These are phyloP conservation scores for Umbelopsis sp. DNA, from an alignment of 192 early-diverging fungal species.

Conservation along the genomic window DNA sequence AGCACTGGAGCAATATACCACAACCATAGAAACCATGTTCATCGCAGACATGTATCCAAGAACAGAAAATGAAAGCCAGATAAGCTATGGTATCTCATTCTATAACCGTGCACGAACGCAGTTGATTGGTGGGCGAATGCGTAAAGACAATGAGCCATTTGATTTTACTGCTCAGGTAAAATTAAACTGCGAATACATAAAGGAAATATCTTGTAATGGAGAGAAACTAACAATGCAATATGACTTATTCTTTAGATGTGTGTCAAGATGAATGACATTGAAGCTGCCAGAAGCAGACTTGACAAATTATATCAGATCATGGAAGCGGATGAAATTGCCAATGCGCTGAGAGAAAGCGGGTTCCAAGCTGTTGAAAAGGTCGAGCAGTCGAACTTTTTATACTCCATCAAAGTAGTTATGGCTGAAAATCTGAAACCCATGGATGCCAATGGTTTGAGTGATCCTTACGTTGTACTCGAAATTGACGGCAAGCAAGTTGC, in stretches of 20 bases:
- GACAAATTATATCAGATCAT: constrained; percentile 57
- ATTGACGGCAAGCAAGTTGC: constrained; percentile 45
- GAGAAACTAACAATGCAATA: no score
- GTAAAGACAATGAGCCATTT: constrained; percentile 30
- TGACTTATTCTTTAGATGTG: constrained; percentile 44
- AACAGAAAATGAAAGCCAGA: background rate
- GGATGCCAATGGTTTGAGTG: constrained; percentile 59
- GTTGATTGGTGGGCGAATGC: constrained; percentile 20
- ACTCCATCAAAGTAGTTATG: constrained; percentile 70
- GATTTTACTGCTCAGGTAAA: constrained; percentile 55
- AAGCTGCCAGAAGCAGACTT: constrained; percentile 49
- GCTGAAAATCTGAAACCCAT: constrained; percentile 65
- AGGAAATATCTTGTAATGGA: background rate
- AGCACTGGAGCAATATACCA: constrained; percentile 64
- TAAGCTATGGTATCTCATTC: constrained; percentile 2
- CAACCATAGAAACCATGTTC: constrained; percentile 50
- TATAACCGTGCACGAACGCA: constrained; percentile 29
- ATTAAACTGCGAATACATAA: background rate
- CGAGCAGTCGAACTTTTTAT: constrained; percentile 46
- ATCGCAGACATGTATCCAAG: constrained; percentile 42
- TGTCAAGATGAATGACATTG: constrained; percentile 60
- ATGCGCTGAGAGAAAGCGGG: constrained; percentile 42
- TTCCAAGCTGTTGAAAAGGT: constrained; percentile 30
- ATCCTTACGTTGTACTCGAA: constrained; percentile 71
- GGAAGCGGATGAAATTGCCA: constrained; percentile 55